These are phyloP conservation scores for Knufia fluminis DNA, from an alignment of 2,329 filamentous ascomycete genomes.

Conservation along the genomic window DNA sequence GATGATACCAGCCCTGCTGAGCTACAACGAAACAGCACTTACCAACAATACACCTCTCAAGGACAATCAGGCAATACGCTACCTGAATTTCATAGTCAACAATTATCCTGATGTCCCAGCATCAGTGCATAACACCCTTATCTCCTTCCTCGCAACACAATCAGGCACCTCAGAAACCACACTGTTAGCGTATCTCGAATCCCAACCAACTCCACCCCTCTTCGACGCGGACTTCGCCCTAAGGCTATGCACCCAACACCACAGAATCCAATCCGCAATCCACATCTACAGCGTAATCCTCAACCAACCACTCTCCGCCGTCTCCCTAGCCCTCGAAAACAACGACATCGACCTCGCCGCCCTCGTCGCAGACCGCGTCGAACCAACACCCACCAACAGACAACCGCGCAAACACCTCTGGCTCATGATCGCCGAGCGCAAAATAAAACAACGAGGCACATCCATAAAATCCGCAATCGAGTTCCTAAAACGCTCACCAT, in stretches of 20 bases:
- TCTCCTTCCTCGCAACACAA: conserved; percentile 89
- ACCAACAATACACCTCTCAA: conserved; percentile 52
- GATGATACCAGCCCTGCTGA: conserved; percentile 84
- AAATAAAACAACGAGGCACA: conserved; percentile 62
- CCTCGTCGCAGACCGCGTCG: conserved; percentile 69
- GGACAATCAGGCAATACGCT: conserved; percentile 86
- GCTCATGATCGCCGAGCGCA: conserved; percentile 89
- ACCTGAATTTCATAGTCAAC: conserved; percentile 82
- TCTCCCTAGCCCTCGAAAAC: conserved; percentile 84
- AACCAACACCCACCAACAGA: conserved; percentile 57
- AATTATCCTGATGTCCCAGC: conserved; percentile 70
- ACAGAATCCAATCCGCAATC: conserved; percentile 85
- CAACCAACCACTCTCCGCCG: conserved; percentile 75
- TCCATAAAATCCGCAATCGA: conserved; percentile 91
- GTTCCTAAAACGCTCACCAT: conserved; percentile 60
- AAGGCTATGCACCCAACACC: conserved; percentile 86
- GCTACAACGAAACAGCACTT: conserved; percentile 67
- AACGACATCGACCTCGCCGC: conserved; percentile 83
- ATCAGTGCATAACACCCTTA: conserved; percentile 91
- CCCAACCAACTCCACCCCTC: conserved; percentile 72
- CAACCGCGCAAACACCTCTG: conserved; percentile 85
- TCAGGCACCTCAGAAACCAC: conserved; percentile 74
- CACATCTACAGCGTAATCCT: conserved; percentile 97
- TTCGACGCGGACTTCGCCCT: conserved; percentile 97
- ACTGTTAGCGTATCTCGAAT: conserved; percentile 79